Evolutionary conservation across 805 yeast species (phyloP), one percentile per base, ranked within the genome.

Genomic region (Candida sanyiensis): DNA sequence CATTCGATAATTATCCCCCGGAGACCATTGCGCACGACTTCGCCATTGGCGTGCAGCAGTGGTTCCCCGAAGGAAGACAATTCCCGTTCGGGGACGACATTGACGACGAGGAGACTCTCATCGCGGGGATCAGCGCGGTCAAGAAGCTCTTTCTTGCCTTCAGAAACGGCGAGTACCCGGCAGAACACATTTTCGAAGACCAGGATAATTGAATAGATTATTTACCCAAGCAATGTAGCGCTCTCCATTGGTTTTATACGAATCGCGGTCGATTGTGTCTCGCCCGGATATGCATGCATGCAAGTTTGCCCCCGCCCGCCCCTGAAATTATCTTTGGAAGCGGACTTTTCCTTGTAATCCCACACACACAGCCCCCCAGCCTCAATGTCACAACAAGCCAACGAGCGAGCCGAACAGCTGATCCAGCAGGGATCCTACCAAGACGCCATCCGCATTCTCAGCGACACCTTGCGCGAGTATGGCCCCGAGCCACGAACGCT

Each of bases 1-100:
- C 42, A 5, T 64, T 54, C 41, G 66, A 63, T 46, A 62, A 53
- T 29, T 62, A 59, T 44, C 12, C 20, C 1, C 54, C 48, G 37
- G 33, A 22, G 20, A 45, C 42, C 15, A 58, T 56, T 21, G 46
- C 49, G 31, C 47, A 42, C 5, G 48, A 56, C 3, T 58, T 45
- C 28, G 44, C 61, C 7, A 56, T 54, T 26, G 40, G 43, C 7
- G 43, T 63, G 19, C 22, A 38, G 17, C 38, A 42, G n/a, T 56
- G 40, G 37, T 46, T 56, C 19, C 49, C 64, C 4, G 31, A 41
- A n/a, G 56, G 48, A 6, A 50, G 67, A 37, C 23, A 40, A 13
- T 46, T 48, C 37, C 66, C 66, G 6, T 40, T 61, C 2, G 52
- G 41, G 16, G 41, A 40, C 17, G 35, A 29, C 20, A 17, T 20